Percentiles rank a stretch among this genome's conserved stretches.
Evolutionary conservation across 2,329 filamentous ascomycete genomes (phyloP).

Genomic region (Trichoderma pleuroti): DNA sequence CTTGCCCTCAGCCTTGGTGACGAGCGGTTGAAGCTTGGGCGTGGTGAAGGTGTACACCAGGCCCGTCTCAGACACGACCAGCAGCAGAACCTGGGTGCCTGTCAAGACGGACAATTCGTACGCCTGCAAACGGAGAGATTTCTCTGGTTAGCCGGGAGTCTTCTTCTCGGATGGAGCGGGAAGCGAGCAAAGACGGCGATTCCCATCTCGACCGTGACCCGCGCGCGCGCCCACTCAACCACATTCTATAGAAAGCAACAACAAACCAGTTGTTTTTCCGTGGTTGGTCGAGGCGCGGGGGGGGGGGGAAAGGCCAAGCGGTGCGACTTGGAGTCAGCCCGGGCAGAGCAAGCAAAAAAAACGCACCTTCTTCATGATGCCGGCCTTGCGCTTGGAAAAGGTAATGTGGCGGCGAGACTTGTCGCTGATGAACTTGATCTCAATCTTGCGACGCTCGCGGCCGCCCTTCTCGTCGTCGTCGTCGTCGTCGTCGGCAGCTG

Average conservation of each 20-base stretch:
- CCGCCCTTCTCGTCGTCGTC: slow-evolving; percentile 97
- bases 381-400: slow-evolving; percentile 98
- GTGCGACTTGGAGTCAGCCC: not conserved
- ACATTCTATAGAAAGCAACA: not conserved
- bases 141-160: slow-evolving; percentile 22
- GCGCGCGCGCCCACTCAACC: not conserved
- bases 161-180: slow-evolving; percentile 4
- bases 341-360: not conserved
- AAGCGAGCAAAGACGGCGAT: not conserved
- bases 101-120: slow-evolving; percentile 97
- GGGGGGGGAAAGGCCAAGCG: not conserved
- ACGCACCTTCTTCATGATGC: slow-evolving; percentile 99
- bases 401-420: slow-evolving; percentile 99
- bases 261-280: not conserved
- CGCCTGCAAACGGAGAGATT: slow-evolving; percentile 54
- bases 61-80: slow-evolving; percentile 95
- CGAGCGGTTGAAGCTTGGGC: slow-evolving; percentile 94
- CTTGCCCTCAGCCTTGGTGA: slow-evolving; percentile 98
- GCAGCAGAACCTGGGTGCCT: slow-evolving; percentile 91
- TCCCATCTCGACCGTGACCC: not conserved
- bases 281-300: not conserved
- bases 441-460: slow-evolving; percentile 98
- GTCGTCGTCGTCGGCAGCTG: slow-evolving; percentile 86
- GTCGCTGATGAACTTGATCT: slow-evolving; percentile 99
- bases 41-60: slow-evolving; percentile 98